These are phyloP conservation scores for Trichosanthes truncata DNA, from an alignment of 306 rosid genomes.

Conservation along the genomic window DNA sequence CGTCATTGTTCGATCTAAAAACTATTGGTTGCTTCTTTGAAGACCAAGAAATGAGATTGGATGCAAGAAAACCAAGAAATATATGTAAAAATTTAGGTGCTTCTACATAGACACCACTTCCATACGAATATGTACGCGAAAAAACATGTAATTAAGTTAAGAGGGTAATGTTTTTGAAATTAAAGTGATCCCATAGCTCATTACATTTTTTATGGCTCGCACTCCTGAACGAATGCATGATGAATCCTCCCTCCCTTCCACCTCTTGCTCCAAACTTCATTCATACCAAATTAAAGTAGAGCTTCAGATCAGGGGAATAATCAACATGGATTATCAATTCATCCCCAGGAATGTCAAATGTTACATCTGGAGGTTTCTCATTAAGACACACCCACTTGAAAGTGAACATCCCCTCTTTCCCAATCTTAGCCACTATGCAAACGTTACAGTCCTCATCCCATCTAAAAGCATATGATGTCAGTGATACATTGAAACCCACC, in stretches of 20 bases:
- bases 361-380: background rate
- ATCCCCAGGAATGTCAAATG: background rate
- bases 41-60: too few species aligned
- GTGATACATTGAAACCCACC: constrained; percentile 10
- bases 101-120: too few species aligned
- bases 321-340: background rate
- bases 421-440: constrained; percentile 8
- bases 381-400: background rate
- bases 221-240: background rate
- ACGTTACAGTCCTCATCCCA: constrained; percentile 28
- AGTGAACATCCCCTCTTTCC: constrained; percentile 31
- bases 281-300: constrained; percentile 14
- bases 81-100: too few species aligned
- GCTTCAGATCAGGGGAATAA: background rate
- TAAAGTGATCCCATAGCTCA: too few species aligned
- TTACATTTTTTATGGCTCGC: too few species aligned
- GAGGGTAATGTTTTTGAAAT: too few species aligned
- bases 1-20: too few species aligned
- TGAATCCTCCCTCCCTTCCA: constrained; percentile 17
- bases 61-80: too few species aligned
- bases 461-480: constrained; percentile 43
- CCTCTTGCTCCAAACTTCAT: constrained; percentile 8
- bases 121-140: too few species aligned
- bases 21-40: too few species aligned
- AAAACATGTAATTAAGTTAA: too few species aligned